Evolutionary conservation across 78 protist species (phyloP), one percentile per base, ranked within the genome.

Genomic region (Goniomonas avonlea): DNA sequence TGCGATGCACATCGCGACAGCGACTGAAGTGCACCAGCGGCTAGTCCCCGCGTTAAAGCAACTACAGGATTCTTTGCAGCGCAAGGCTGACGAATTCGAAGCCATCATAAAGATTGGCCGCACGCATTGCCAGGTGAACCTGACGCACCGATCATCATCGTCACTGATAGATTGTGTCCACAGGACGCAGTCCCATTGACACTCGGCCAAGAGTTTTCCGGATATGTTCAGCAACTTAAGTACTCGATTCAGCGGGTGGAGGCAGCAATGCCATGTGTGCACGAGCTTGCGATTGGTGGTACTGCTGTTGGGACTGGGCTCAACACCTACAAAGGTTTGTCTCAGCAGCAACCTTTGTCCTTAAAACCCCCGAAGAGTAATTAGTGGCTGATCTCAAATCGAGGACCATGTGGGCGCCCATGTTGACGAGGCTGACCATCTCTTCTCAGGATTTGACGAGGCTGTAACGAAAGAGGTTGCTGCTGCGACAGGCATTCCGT

Each of bases 271-370:
- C 87, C 87, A 35, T 70, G 73, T 17, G 83, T 95, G 29, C 77
- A 59, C 59, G 77, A 86, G 69, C 77, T 95, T 5, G 94, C 96
- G 18, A 80, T 86, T 3, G 98, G 98, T 29, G 98, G 98, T 37
- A 95, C 98, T 0, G 98, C 98, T 0, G 98, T 95, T 3, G 98
- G 98, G 34, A 95, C 96, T 13, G 88, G 77, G 23, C n/a, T 74
- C 48, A 74, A 74, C 38, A 50, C 79, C 43, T 15, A 5, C 25
- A 31, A 27, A 17, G 53, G 53, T 15, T n/a, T n/a, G n/a, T n/a
- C n/a, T n/a, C n/a, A n/a, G n/a, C n/a, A n/a, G n/a, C n/a, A n/a
- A 13, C 13, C 31, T 56, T 20, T 2, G 96, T 92, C 32, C 73
- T 91, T 50, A 94, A 94, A 79, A 86, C 95, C 11, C 87, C 81